These are phyloP conservation scores for Moesziomyces globuligerus DNA, from an alignment of 1,284 basidiomycete genomes.

Conservation along the genomic window DNA sequence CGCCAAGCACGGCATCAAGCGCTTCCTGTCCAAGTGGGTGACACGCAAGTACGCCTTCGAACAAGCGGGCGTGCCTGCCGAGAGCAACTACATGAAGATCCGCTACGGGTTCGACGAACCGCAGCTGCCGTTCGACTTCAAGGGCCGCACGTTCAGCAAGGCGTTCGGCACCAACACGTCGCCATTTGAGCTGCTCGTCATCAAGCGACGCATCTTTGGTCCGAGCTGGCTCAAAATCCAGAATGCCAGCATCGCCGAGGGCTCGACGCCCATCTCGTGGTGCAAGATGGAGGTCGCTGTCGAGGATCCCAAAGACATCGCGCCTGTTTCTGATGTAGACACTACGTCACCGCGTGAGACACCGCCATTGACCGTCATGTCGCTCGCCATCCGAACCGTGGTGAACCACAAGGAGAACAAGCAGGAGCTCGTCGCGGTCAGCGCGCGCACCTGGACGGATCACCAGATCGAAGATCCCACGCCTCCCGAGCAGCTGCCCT, in stretches of 20 bases:
- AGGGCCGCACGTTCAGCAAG: slow-evolving; percentile 83
- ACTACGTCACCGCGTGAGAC: slow-evolving; percentile 78
- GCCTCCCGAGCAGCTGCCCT: slow-evolving; percentile 74
- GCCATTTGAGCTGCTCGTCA: slow-evolving; percentile 91
- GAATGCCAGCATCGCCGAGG: slow-evolving; percentile 75
- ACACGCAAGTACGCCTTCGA: slow-evolving; percentile 93
- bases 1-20: slow-evolving; percentile 78
- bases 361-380: slow-evolving; percentile 91
- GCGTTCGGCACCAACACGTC: slow-evolving; percentile 93
- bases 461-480: slow-evolving; percentile 62
- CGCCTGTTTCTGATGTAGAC: slow-evolving; percentile 81
- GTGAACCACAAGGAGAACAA: slow-evolving; percentile 95
- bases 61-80: slow-evolving; percentile 81
- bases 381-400: slow-evolving; percentile 86
- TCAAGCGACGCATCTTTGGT: slow-evolving; percentile 98
- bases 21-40: slow-evolving; percentile 77
- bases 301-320: slow-evolving; percentile 85
- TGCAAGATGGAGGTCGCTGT: slow-evolving; percentile 86
- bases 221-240: slow-evolving; percentile 93
- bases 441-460: slow-evolving; percentile 84
- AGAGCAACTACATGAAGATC: slow-evolving; percentile 85
- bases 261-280: slow-evolving; percentile 58
- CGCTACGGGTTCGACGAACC: slow-evolving; percentile 67
- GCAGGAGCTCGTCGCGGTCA: slow-evolving; percentile 88
- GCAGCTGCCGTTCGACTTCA: slow-evolving; percentile 73